These are phyloP conservation scores for Colletotrichum gigasporum DNA, from an alignment of 2,329 filamentous ascomycete species.

Conservation along the genomic window DNA sequence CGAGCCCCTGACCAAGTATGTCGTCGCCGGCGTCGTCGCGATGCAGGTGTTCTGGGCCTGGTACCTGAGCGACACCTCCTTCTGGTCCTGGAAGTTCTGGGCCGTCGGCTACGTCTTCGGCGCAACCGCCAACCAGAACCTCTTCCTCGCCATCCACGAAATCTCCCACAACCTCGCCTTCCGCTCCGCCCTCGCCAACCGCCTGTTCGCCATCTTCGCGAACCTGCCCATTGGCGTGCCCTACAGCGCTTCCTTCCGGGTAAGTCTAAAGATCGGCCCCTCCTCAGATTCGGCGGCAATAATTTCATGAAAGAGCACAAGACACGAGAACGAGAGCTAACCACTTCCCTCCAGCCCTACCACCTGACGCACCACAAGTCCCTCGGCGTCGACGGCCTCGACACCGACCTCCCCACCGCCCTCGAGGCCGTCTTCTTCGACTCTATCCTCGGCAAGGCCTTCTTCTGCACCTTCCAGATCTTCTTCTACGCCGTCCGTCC, in stretches of 20 bases:
- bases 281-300: too few relatives aligned
- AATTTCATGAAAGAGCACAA: background rate
- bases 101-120: slow-evolving; percentile 89
- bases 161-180: slow-evolving; percentile 98
- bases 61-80: slow-evolving; percentile 77
- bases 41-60: slow-evolving; percentile 84
- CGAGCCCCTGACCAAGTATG: slow-evolving; percentile 94
- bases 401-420: slow-evolving; percentile 93
- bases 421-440: slow-evolving; percentile 93
- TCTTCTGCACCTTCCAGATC: slow-evolving; percentile 99
- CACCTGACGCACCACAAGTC: slow-evolving; percentile 99
- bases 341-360: slow-evolving; percentile 76
- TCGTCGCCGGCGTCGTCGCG: slow-evolving; percentile 84
- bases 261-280: slow-evolving; percentile 51
- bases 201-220: slow-evolving; percentile 89
- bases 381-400: slow-evolving; percentile 92
- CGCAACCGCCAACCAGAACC: slow-evolving; percentile 96
- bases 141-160: slow-evolving; percentile 98
- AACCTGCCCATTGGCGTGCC: slow-evolving; percentile 96
- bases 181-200: slow-evolving; percentile 80
- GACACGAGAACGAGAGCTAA: slow-evolving; percentile 33
- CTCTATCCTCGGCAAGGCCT: slow-evolving; percentile 94
- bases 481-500: slow-evolving; percentile 97
- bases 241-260: slow-evolving; percentile 94
- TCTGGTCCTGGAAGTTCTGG: slow-evolving; percentile 88